phyloP scores from a whole-genome alignment of 306 rosid genomes.

The Castanospermum australe region DNA sequence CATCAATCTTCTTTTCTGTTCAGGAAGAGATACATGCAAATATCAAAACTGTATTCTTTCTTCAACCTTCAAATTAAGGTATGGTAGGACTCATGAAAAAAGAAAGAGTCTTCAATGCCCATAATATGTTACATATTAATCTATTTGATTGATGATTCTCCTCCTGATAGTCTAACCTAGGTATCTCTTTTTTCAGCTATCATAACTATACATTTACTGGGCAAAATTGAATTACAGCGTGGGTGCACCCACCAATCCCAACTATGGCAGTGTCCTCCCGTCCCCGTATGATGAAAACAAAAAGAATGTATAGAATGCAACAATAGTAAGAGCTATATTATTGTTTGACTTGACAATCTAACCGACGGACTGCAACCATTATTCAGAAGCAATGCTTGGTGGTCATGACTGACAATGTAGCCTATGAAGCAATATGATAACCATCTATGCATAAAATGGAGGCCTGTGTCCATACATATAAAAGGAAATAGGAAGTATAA shows the following conservation, averaged over 20 bases:
- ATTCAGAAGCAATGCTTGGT: neutral
- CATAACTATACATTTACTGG: no score
- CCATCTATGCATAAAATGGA: neutral
- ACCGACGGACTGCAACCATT: neutral
- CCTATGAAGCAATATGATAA: neutral
- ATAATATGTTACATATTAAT: neutral
- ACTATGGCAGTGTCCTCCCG: neutral
- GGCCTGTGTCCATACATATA: neutral
- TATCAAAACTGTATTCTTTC: constrained; percentile 23
- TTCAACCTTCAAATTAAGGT: constrained; percentile 20
- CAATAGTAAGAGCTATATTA: neutral
- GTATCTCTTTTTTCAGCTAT: neutral
- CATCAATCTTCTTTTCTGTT: constrained; percentile 90
- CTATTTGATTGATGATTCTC: neutral
- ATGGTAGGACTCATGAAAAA: neutral
- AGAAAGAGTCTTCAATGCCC: neutral
- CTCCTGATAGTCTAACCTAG: neutral
- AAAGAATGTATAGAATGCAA: neutral
- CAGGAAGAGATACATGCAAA: constrained; percentile 16
- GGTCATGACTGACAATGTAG: neutral
- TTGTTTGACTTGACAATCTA: neutral
- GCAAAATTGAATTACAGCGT: neutral
- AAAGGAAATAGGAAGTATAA: neutral
- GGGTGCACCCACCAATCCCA: neutral
- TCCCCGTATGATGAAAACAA: neutral